phyloP scores from a whole-genome alignment of 2,329 filamentous ascomycete genomes.

The Trichophyton mentagrophytes region DNA sequence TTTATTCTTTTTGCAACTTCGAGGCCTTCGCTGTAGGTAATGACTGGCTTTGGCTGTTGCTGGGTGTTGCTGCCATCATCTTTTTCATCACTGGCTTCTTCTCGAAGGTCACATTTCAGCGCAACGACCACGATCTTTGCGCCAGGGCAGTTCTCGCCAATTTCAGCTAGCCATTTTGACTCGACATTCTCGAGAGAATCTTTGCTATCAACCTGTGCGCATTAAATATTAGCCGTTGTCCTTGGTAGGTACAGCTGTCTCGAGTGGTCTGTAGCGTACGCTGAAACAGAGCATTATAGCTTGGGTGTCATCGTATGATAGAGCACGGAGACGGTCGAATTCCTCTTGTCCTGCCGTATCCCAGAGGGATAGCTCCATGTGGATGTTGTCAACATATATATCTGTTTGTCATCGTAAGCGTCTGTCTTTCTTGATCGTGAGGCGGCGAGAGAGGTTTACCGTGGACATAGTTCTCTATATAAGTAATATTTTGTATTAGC shows the following conservation, averaged over 20 bases:
- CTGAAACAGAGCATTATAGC: conserved; percentile 98
- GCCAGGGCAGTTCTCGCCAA: conserved; percentile 90
- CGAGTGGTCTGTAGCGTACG: conserved; percentile 30
- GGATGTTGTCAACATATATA: conserved; percentile 93
- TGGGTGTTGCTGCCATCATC: conserved; percentile 46
- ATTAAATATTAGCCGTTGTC: background rate
- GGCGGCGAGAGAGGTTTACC: conserved; percentile 40
- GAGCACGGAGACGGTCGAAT: conserved; percentile 87
- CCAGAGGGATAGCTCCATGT: conserved; percentile 96
- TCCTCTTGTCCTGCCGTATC: conserved; percentile 98
- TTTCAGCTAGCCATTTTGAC: conserved; percentile 96
- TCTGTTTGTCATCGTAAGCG: conserved; percentile 41
- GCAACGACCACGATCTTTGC: conserved; percentile 92
- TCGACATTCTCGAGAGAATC: conserved; percentile 97
- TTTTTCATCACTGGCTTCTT: conserved; percentile 54
- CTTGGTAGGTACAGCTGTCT: background rate
- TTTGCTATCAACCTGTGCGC: conserved; percentile 64
- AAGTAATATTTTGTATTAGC: conserved; percentile 8
- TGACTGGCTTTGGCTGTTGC: conserved; percentile 35
- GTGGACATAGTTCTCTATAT: conserved; percentile 86
- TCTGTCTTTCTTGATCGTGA: background rate
- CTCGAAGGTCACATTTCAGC: conserved; percentile 89
- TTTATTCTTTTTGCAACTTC: conserved; percentile 85
- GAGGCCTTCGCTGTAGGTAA: conserved; percentile 82
- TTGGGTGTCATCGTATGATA: conserved; percentile 97